Conservation (phyloP, 805 yeast species). For the Sugiyamaella americana region DNA sequence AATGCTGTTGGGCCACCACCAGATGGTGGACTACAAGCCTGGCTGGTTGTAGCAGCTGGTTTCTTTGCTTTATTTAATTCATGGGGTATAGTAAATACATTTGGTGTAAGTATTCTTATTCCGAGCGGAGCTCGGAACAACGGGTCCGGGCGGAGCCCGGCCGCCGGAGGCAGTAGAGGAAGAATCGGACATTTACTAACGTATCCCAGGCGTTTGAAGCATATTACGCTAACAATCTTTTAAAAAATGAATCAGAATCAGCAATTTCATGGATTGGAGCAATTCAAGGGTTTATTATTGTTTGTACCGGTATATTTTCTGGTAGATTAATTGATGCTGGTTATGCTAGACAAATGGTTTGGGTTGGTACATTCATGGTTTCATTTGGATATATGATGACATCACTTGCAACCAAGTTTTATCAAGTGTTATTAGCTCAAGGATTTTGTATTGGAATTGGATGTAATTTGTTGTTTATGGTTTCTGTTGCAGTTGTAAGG, state of each 20-base stretch:
- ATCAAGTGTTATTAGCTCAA: slow-evolving; percentile 49
- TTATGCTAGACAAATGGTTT: slow-evolving; percentile 19
- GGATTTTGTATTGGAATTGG: slow-evolving; percentile 46
- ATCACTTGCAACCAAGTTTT: slow-evolving; percentile 35
- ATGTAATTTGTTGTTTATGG: slow-evolving; percentile 37
- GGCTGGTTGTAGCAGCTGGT: slow-evolving; percentile 19
- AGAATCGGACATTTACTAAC: slow-evolving; percentile 27
- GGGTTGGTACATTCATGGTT: slow-evolving; percentile 23
- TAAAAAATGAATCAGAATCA: neutral
- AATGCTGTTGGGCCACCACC: slow-evolving; percentile 12
- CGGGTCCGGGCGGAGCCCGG: too few species aligned
- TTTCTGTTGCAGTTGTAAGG: slow-evolving; percentile 40
- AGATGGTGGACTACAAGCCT: slow-evolving; percentile 22
- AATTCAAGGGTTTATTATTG: neutral
- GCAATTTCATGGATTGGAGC: neutral
- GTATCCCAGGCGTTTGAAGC: slow-evolving; percentile 26
- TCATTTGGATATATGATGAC: slow-evolving; percentile 29
- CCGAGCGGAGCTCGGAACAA: slow-evolving; percentile 23
- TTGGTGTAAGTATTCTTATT: slow-evolving; percentile 28
- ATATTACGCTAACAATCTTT: slow-evolving; percentile 9
- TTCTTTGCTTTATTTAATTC: slow-evolving; percentile 18
- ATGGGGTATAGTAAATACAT: slow-evolving; percentile 21
- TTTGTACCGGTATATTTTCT: slow-evolving; percentile 13
- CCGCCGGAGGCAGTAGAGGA: slow-evolving; percentile 22
- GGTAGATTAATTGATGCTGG: slow-evolving; percentile 28